Base-by-base conservation (phyloP, 331 rosid genomes). In the Stylosanthes scabra region DNA sequence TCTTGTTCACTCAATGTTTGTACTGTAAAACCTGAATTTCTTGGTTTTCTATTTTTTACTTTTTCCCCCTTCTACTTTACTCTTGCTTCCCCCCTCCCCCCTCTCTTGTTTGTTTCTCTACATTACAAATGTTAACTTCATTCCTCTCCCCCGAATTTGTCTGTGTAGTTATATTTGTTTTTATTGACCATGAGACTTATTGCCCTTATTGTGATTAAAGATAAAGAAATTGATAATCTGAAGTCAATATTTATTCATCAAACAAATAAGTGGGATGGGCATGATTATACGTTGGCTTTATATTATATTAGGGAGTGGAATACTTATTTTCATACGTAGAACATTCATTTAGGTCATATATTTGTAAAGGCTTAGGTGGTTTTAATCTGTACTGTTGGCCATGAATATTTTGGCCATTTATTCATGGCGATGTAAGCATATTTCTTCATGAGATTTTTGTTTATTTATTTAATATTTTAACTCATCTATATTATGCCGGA, bases 1-100 rank as follows among this genome's bases (percentile, higher is more conserved):
- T 71, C 85, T 74, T 78, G 49, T 71, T 74, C 80, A 4, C 71
- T 46, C 63, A 8, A 66, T 76, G 9, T 74, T 64, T 56, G 60
- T 63, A 62, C 13, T 2, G 1, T 41, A 76, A 76, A 72, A 56
- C 54, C 5, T 44, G 52, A 40, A 59, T 72, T 45, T 12, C 50
- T 57, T 37, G 28, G 52, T 72, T 20, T 29, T 70, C 45, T 8
- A 8, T 37, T 8, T 9, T 37, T 37, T 40, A 29, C 56, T 28
- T 40, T 10, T 76, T 71, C 49, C 28, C 49, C 28, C 45, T 70
- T 75, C 44, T 58, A 59, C 62, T 13, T 34, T 40, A 34, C 49
- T 41, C 41, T 39, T 59, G 39, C 63, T 39, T 72, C 25, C 46
- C 74, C 68, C 34, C 74, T 34, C 46, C 74, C 68, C 34, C 74